A percentile compares a stretch with the other conserved stretches of the same genome.
phyloP scores from a whole-genome alignment of 1,284 basidiomycete species.

The Ustilago curta region DNA sequence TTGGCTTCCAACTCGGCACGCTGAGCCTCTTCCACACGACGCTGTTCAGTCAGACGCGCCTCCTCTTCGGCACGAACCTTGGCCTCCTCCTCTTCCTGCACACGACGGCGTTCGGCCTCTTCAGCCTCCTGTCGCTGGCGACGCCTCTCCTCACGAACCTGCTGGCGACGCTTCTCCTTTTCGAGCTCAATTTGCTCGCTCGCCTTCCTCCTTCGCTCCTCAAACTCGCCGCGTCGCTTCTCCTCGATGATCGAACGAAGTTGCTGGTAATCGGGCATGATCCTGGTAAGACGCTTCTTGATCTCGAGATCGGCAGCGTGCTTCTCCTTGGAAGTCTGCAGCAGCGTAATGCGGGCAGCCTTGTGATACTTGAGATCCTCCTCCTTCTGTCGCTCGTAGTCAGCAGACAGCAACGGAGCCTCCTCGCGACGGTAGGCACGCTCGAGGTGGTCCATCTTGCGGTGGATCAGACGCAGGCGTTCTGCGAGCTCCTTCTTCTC shows the following conservation, averaged over 20 bases:
- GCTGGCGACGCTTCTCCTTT: constrained; percentile 77
- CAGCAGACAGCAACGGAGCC: constrained; percentile 83
- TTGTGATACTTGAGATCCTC: constrained; percentile 78
- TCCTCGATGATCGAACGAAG: constrained; percentile 76
- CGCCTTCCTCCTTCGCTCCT: constrained; percentile 76
- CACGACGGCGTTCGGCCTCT: constrained; percentile 59
- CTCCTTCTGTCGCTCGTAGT: constrained; percentile 85
- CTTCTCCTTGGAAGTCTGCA: constrained; percentile 75
- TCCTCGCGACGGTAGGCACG: constrained; percentile 96
- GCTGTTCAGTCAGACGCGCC: constrained; percentile 56
- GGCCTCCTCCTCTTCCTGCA: constrained; percentile 55
- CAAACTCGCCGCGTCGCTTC: constrained; percentile 80
- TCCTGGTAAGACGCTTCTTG: constrained; percentile 81
- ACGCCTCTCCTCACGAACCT: constrained; percentile 49
- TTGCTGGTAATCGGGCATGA: constrained; percentile 80
- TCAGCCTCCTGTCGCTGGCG: constrained; percentile 54
- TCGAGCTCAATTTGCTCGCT: constrained; percentile 83
- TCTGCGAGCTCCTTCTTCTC: constrained; percentile 92
- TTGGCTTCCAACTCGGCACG: constrained; percentile 65
- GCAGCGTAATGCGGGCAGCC: constrained; percentile 70
- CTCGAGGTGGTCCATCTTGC: constrained; percentile 95
- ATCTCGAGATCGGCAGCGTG: constrained; percentile 81
- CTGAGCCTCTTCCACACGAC: constrained; percentile 60
- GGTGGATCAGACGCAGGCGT: constrained; percentile 83
- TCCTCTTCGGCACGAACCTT: constrained; percentile 46